These are phyloP conservation scores for Bromus sterilis DNA, from an alignment of 176 grass and related monocot genomes.

Conservation along the genomic window DNA sequence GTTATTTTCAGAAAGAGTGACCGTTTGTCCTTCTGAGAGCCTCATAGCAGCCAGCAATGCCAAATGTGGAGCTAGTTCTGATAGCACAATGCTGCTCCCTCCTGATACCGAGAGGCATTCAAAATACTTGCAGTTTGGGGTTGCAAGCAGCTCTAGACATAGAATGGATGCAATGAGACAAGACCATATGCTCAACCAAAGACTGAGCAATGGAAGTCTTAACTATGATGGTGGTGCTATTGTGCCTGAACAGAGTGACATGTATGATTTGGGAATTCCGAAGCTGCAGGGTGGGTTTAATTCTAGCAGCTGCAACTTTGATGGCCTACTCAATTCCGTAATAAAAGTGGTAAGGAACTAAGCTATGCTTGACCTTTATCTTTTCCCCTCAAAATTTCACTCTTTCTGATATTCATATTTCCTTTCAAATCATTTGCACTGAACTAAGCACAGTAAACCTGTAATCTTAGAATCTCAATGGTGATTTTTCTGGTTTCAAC, in stretches of 20 bases:
- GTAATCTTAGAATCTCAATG: background rate
- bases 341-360: slow-evolving; percentile 81
- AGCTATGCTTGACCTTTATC: background rate
- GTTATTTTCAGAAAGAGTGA: slow-evolving; percentile 13
- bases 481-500: background rate
- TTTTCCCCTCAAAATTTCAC: background rate
- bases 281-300: slow-evolving; percentile 52
- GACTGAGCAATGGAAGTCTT: slow-evolving; percentile 31
- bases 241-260: slow-evolving; percentile 18
- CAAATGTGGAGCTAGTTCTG: slow-evolving; percentile 32
- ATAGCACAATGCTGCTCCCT: slow-evolving; percentile 19
- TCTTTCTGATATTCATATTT: background rate
- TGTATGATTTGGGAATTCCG: slow-evolving; percentile 34
- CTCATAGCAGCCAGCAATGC: slow-evolving; percentile 32
- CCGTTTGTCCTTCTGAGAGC: slow-evolving; percentile 24
- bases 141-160: slow-evolving; percentile 25
- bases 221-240: slow-evolving; percentile 25
- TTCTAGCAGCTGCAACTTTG: slow-evolving; percentile 58
- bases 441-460: background rate
- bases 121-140: slow-evolving; percentile 56
- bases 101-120: slow-evolving; percentile 20
- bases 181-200: slow-evolving; percentile 39
- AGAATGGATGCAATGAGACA: slow-evolving; percentile 40
- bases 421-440: background rate
- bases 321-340: slow-evolving; percentile 76